Conservation (phyloP, 2,329 filamentous ascomycete genomes). For the Chalaropsis thielavioides region DNA sequence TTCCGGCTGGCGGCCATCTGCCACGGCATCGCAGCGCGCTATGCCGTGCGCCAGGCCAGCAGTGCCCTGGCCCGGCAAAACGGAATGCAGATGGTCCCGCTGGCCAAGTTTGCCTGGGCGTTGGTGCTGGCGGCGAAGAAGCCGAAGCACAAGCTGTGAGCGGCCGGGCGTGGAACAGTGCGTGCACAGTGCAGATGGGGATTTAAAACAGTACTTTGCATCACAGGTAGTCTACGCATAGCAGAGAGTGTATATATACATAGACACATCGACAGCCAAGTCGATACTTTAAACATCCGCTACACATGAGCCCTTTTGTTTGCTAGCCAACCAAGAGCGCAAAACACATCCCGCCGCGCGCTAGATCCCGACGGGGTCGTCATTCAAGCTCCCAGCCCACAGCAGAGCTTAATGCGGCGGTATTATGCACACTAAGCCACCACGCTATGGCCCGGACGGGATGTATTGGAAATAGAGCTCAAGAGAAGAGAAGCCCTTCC, state of each 20-base stretch:
- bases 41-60: conserved; percentile 75
- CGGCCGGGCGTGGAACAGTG: not conserved
- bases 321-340: not conserved
- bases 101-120: conserved; percentile 68
- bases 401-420: not conserved
- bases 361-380: not conserved
- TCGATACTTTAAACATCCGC: not conserved
- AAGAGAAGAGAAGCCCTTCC: not conserved
- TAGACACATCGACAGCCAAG: not conserved
- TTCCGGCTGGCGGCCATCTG: conserved; percentile 48
- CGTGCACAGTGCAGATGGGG: no score
- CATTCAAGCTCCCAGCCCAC: not conserved
- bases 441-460: not conserved
- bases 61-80: conserved; percentile 67
- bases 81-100: conserved; percentile 50
- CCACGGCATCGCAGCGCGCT: conserved; percentile 85
- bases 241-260: no score
- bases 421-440: not conserved
- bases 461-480: not conserved
- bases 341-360: not conserved
- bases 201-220: not conserved
- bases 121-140: conserved; percentile 39
- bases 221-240: no score
- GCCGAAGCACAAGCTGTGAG: conserved; percentile 20
- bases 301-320: not conserved